Evolutionary conservation across 495 filamentous ascomycete species (phyloP), one percentile per base, ranked within the genome.

Genomic region (Physcia stellaris): DNA sequence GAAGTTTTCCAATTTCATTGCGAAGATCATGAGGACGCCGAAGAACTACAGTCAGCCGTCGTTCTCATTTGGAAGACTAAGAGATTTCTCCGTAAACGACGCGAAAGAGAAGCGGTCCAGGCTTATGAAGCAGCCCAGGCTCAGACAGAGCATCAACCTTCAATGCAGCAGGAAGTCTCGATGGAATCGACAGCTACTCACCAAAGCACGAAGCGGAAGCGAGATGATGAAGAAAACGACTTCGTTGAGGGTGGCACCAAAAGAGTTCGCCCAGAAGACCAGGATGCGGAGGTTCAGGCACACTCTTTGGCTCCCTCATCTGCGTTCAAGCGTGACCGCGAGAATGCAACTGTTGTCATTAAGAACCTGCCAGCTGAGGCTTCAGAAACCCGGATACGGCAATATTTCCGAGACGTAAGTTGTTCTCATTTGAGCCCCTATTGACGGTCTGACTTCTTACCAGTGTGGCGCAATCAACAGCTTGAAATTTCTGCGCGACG

Each of bases 401-500:
- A 90, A 57, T 98, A 88, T 53, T 96, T 98, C 59, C 72, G 79
- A 52, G 83, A 87, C 54, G 71, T 75, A 52, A 63, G 67, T 60
- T 19, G 10, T 22, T 19, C 22, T 12, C 13, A 4, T 18, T 31
- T 24, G 29, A 38, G 18, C 21, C 9, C 10, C 37, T 28, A 34
- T 42, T 27, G 10, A 39, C 32, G 34, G 44, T 19, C 59, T 56
- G 37, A 59, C 41, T 45, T 4, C 41, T 40, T 4, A 9, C 37
- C 42, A 76, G 52, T 85, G 83, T 47, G 87, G 87, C 10, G 74
- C 75, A 15, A 79, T 93, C 51, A 87, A 86, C 47, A 74, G 71
- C 39, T 56, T 93, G 20, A 78, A 75, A 31, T 55, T 86, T 32
- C 53, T 76, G 19, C 57, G 61, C 16, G 70, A 76, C 19, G 61